Evolutionary conservation across 768 basidiomycete species (phyloP).

Genomic region (Suillus tomentosus): DNA sequence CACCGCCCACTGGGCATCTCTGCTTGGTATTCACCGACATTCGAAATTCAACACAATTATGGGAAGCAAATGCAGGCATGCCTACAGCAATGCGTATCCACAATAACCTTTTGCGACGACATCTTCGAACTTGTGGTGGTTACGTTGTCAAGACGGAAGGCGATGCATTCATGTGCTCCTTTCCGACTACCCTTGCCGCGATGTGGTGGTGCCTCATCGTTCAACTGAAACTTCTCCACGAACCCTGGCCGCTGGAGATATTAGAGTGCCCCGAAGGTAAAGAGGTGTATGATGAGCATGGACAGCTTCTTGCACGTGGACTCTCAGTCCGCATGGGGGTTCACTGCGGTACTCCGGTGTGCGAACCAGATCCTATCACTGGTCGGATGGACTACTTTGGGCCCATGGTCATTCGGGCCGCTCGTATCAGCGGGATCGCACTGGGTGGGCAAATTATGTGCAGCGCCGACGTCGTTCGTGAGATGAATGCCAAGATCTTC

Average conservation of each 20-base stretch:
- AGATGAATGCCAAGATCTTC: conserved; percentile 65
- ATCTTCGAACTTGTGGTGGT: conserved; percentile 87
- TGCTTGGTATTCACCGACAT: conserved; percentile 98
- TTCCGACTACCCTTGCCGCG: conserved; percentile 84
- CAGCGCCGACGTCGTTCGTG: conserved; percentile 83
- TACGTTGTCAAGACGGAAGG: conserved; percentile 99
- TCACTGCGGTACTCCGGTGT: conserved; percentile 87
- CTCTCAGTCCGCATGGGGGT: conserved; percentile 97
- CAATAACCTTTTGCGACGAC: conserved; percentile 82
- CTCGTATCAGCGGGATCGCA: conserved; percentile 80
- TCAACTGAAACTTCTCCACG: conserved; percentile 78
- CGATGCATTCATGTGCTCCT: conserved; percentile 98
- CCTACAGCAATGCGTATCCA: conserved; percentile 89
- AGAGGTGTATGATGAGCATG: conserved; percentile 66
- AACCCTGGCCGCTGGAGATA: conserved; percentile 92
- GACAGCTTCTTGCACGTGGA: conserved; percentile 77
- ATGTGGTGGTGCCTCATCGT: conserved; percentile 90
- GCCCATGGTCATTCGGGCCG: conserved; percentile 91
- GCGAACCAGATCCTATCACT: conserved; percentile 89
- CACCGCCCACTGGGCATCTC: conserved; percentile 82
- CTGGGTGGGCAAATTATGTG: conserved; percentile 94
- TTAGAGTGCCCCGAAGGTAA: conserved; percentile 91
- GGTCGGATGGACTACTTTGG: conserved; percentile 98
- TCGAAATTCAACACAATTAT: conserved; percentile 92
- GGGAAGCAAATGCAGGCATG: conserved; percentile 97